Conservation (phyloP, 768 basidiomycete genomes). For the Lactarius psammicola region DNA sequence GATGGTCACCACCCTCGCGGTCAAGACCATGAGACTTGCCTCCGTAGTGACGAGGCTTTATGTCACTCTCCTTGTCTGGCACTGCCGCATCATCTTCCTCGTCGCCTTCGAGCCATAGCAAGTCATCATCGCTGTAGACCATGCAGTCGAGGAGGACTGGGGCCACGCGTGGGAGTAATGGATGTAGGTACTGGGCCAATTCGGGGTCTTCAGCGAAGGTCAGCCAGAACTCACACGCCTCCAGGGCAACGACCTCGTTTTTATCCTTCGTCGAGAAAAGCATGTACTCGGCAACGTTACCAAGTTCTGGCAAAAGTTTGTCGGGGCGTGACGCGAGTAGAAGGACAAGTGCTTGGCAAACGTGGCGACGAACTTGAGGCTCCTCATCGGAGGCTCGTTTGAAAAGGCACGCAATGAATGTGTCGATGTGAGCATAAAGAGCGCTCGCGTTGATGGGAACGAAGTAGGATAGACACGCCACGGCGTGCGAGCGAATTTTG, state of each 20-base stretch:
- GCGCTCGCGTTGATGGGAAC: conserved; percentile 84
- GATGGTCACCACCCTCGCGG: conserved; percentile 49
- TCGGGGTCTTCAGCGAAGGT: conserved; percentile 97
- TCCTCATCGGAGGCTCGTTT: conserved; percentile 93
- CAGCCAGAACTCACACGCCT: conserved; percentile 99
- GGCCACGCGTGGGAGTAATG: conserved; percentile 86
- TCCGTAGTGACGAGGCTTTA: conserved; percentile 93
- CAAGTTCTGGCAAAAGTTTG: conserved; percentile 95
- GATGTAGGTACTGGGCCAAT: conserved; percentile 77
- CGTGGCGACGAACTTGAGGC: conserved; percentile 89
- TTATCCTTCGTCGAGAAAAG: conserved; percentile 97
- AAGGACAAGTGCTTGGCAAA: conserved; percentile 92
- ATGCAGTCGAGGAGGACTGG: conserved; percentile 96
- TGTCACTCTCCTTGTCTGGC: conserved; percentile 92
- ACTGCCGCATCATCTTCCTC: conserved; percentile 81
- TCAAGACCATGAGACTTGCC: conserved; percentile 83
- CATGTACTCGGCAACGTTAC: conserved; percentile 97
- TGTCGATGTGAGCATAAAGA: conserved; percentile 87
- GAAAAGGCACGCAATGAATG: conserved; percentile 91
- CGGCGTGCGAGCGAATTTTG: conserved; percentile 91
- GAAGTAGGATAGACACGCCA: conserved; percentile 94
- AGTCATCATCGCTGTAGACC: conserved; percentile 94
- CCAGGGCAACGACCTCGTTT: conserved; percentile 93
- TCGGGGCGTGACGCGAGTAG: conserved; percentile 92
- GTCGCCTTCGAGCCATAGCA: conserved; percentile 92